Percentiles rank a stretch among this genome's conserved stretches.
These are phyloP conservation scores for Aurantiochytrium sp. DNA, from an alignment of 108 stramenopile genomes.

Conservation along the genomic window DNA sequence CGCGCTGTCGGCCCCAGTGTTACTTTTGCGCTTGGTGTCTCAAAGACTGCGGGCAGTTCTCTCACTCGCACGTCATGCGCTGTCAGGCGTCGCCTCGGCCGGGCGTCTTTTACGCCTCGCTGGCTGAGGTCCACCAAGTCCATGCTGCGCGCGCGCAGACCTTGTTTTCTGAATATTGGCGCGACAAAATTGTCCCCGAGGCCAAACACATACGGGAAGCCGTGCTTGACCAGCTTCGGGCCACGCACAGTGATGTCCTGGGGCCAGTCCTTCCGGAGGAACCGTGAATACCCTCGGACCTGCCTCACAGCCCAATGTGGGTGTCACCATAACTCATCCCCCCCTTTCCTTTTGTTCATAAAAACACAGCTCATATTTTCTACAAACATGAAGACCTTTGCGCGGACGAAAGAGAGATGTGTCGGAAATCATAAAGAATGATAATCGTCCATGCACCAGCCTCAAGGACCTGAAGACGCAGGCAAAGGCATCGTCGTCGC, in stretches of 20 bases:
- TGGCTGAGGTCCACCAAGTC: background rate
- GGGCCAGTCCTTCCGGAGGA: background rate
- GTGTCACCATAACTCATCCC: no score
- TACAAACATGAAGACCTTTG: no score
- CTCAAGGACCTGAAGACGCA: no score
- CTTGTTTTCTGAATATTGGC: background rate
- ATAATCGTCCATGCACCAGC: no score
- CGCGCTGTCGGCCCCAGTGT: background rate
- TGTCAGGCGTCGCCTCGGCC: background rate
- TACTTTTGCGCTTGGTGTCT: background rate
- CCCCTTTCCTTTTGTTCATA: no score
- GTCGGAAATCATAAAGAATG: no score
- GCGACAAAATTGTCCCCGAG: background rate
- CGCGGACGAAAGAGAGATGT: no score
- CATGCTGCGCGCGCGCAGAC: background rate
- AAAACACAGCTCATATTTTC: no score
- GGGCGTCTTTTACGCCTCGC: background rate
- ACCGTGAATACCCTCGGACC: background rate
- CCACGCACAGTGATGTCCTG: background rate
- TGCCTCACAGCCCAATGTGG: no score
- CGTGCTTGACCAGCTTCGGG: background rate
- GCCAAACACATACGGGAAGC: background rate
- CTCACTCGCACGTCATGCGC: background rate
- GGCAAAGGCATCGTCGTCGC: no score
- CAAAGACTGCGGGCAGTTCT: background rate